Evolutionary conservation across 2,329 filamentous ascomycete genomes (phyloP), one percentile per base, ranked within the genome.

Genomic region (Trichophyton verrucosum): DNA sequence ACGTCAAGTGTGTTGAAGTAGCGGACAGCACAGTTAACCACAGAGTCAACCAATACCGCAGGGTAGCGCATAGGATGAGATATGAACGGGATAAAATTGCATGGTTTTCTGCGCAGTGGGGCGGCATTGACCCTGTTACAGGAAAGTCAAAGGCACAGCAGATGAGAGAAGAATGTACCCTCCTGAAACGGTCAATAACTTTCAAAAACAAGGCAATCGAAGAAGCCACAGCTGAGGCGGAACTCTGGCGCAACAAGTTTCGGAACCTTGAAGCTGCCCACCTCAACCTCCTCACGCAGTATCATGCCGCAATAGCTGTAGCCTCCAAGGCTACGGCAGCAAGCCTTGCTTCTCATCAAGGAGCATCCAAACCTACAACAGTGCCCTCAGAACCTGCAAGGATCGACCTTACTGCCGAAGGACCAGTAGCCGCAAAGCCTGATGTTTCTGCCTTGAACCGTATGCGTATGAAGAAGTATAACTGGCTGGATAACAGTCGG

Each of bases 401-500:
- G 4, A 61, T 65, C 24, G 64, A 65, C 46, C 56, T 64, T 22
- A 65, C 64, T 44, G 36, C 27, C 17, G 59, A 62, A 4, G 44
- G 51, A 9, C 36, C 53, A 15, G 40, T 7, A 22, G n/a, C 22
- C 8, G 8, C 53, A 22, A 42, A 56, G 30, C 40, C 33, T 57
- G 53, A 56, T 15, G 58, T 56, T 30, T 30, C 65, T 17, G 65
- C 71, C 30, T 65, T 67, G n/a, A 64, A 62, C 7, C 61, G 65
- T 4, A 64, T 73, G 58, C 68, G 65, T 53, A 66, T 65, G 27
- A 74, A 73, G 57, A 63, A 67, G 27, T 72, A 73, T 57, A 27
- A 56, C 13, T 74, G 71, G 72, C 66, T 74, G 3, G 62, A 58
- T 15, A 61, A 61, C 62, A 58, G 20, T 57, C 58, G 33, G 47